Base-by-base conservation (phyloP, 257 asterid genomes). In the Penstemon newberryi region DNA sequence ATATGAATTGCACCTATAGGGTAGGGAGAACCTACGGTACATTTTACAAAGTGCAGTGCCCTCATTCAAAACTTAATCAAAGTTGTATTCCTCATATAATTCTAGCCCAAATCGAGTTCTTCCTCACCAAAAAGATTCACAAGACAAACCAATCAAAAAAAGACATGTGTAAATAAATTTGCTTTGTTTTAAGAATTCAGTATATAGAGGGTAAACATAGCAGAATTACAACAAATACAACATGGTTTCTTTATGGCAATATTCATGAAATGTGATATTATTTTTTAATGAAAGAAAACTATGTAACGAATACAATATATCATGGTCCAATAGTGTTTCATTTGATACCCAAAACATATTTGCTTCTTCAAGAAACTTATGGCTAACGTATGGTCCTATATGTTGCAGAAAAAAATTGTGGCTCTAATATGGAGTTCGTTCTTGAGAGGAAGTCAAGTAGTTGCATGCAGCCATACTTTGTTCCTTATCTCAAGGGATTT, bases 401-500 rank as follows among this genome's bases (percentile, higher is more conserved):
- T 72, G 65, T 15, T 41, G 38, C 33, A 52, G 19, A 67, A 66
- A 1, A 49, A 67, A 64, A 61, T 43, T 10, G 40, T 41, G 63
- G 66, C 63, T 56, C 70, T 73, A 45, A 45, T 18, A 41, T 54
- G 63, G 8, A 44, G 40, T 65, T 19, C 67, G 56, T 52, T 37
- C 60, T 6, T 49, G 70, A 42, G 42, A 56, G 45, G 47, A 6
- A 58, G 52, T 73, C 73, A 68, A 69, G 57, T 7, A 57, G 10
- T 71, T 67, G 83, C 60, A 36, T 25, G 63, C 55, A 46, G 45
- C 49, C 47, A 64, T 40, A 56, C 43, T 25, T 25, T 70, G 83
- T 81, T 70, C 78, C 69, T 70, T 36, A 73, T 70, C 79, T 73
- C 33, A 73, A 61, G 70, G 12, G 42, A 49, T 65, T 49, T 38